Percentiles rank a stretch among this genome's conserved stretches.
These are phyloP conservation scores for Galerina marginata DNA, from an alignment of 768 basidiomycete genomes.

Conservation along the genomic window DNA sequence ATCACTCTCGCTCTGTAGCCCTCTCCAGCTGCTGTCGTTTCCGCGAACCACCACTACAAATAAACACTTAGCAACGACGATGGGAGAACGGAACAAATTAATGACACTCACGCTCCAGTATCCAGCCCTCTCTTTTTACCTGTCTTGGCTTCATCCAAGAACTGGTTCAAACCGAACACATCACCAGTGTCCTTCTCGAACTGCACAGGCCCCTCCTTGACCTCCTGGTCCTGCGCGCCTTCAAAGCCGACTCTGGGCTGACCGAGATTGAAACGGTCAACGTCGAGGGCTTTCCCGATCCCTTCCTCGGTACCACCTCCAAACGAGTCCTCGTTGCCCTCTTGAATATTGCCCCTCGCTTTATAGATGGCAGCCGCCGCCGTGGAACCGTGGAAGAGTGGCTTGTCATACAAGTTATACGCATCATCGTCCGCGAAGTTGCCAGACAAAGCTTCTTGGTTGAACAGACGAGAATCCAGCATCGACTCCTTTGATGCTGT, in stretches of 20 bases:
- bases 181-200: conserved; percentile 99
- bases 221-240: conserved; percentile 85
- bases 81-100: not conserved
- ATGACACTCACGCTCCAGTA: conserved; percentile 62
- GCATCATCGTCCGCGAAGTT: conserved; percentile 90
- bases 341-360: conserved; percentile 83
- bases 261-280: conserved; percentile 93
- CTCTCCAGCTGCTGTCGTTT: conserved; percentile 74
- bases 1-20: conserved; percentile 49
- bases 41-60: conserved; percentile 57
- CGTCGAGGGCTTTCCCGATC: conserved; percentile 86
- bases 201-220: conserved; percentile 92
- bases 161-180: conserved; percentile 96
- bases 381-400: conserved; percentile 94
- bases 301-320: conserved; percentile 97
- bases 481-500: conserved; percentile 95
- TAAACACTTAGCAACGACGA: conserved; percentile 1
- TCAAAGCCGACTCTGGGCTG: conserved; percentile 87
- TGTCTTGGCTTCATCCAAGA: conserved; percentile 95
- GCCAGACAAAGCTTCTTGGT: conserved; percentile 85
- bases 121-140: conserved; percentile 92
- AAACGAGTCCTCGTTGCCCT: conserved; percentile 90
- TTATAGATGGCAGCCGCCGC: conserved; percentile 99
- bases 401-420: conserved; percentile 95
- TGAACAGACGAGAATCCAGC: conserved; percentile 97